Evolutionary conservation across 768 basidiomycete species (phyloP), one percentile per base, ranked within the genome.

Genomic region (Dioszegia aurantiaca): DNA sequence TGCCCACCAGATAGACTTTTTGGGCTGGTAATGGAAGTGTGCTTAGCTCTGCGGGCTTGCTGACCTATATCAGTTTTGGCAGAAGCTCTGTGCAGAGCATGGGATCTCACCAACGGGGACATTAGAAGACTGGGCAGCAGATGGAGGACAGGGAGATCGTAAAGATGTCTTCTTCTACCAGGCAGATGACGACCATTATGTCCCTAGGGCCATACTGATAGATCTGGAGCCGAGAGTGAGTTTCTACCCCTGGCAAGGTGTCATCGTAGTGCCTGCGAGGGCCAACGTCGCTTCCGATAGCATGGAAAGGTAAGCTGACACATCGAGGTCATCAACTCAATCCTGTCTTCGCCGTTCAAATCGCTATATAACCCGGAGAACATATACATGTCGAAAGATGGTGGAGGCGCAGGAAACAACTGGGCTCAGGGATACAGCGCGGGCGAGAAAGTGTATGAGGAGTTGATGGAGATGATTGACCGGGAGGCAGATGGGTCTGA

Each of bases 141-240:
- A 93, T 68, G 89, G 89, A 19, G 90, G 90, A 9, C 67, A 68
- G 41, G 70, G 70, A 8, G 95, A 99, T 78, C 82, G 95, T 67
- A 99, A 98, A 74, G 95, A 99, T 78, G 94, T 95, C 26, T 99
- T 99, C 79, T 99, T 99, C 80, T 98, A 99, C 76, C 94, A 98
- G 77, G 95, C 95, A n/a, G 95, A 99, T 75, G 95, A 99, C 71
- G 95, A 98, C 76, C 93, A 95, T 70, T 99, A 98, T 77, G 93
- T 99, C 59, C 95, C 95, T 1, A 84, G 95, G 52, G 90, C 95
- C 4, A 94, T 99, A 61, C 82, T 99, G 37, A 86, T 77, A 40
- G 95, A 99, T 78, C 83, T 95, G 26, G 95, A 99, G 74, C 95
- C 95, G 19, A 83, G 95, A 75, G 94, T 95, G 71, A 75, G 86